Evolutionary conservation across 768 basidiomycete species (phyloP).

Genomic region (Mycena kentingensis): DNA sequence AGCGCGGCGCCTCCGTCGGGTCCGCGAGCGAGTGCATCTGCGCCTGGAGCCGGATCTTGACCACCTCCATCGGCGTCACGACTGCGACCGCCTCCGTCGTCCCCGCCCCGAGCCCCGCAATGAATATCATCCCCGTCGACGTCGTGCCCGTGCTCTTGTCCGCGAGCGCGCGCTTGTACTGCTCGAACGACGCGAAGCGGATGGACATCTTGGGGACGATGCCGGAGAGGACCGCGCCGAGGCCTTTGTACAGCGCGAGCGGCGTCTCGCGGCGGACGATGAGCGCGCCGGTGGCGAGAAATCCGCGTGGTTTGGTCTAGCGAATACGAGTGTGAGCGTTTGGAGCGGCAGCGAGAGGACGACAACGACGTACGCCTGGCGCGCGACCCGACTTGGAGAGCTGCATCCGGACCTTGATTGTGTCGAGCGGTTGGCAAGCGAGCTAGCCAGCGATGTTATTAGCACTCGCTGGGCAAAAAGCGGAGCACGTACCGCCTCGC

Average conservation of each 20-base stretch:
- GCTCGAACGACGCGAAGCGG: constrained; percentile 96
- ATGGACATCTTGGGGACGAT: constrained; percentile 99
- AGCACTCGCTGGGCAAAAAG: background rate
- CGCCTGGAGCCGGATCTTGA: constrained; percentile 97
- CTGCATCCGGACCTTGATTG: constrained; percentile 99
- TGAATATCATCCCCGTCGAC: constrained; percentile 76
- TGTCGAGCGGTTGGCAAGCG: constrained; percentile 91
- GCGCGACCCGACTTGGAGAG: constrained; percentile 76
- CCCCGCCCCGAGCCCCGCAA: constrained; percentile 94
- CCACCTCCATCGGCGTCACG: constrained; percentile 98
- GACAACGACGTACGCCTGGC: constrained; percentile 71
- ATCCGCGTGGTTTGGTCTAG: constrained; percentile 89
- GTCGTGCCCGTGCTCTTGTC: constrained; percentile 80
- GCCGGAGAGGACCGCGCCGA: constrained; percentile 93
- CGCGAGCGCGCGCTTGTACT: constrained; percentile 84
- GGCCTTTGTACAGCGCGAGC: constrained; percentile 94
- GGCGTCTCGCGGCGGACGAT: constrained; percentile 92
- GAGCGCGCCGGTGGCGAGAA: constrained; percentile 85
- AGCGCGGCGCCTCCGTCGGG: constrained; percentile 89
- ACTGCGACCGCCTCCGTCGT: constrained; percentile 94
- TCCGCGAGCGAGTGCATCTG: constrained; percentile 97
- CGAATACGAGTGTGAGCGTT: constrained; percentile 8
- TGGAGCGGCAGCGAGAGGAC: background rate
- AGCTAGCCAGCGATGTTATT: constrained; percentile 43
- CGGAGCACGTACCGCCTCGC: constrained; percentile 73